These are phyloP conservation scores for Aureobasidium sp. DNA, from an alignment of 2,329 filamentous ascomycete species.

Conservation along the genomic window DNA sequence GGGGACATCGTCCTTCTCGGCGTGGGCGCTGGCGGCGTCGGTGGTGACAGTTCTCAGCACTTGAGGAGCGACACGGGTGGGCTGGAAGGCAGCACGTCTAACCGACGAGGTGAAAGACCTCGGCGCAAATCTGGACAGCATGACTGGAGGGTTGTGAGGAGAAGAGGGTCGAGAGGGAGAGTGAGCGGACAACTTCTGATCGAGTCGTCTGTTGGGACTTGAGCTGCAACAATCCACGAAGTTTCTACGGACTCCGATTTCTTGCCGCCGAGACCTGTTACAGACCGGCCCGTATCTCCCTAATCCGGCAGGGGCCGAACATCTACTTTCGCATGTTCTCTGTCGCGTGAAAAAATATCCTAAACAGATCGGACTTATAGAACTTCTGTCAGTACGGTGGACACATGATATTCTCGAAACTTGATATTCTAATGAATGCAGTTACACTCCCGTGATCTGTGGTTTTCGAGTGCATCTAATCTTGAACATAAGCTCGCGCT, in stretches of 20 bases:
- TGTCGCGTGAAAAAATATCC: not conserved
- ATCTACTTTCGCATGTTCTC: not conserved
- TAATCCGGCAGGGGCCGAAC: not conserved
- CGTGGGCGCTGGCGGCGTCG: slow-evolving; percentile 84
- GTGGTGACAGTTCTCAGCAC: slow-evolving; percentile 79
- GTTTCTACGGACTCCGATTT: slow-evolving; percentile 14
- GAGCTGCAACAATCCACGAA: slow-evolving; percentile 12
- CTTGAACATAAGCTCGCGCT: not conserved
- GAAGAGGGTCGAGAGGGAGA: not conserved
- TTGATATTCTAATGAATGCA: not conserved
- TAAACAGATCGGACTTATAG: no score
- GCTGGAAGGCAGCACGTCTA: slow-evolving; percentile 26
- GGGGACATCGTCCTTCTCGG: slow-evolving; percentile 68
- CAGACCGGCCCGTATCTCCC: not conserved
- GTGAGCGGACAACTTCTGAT: slow-evolving; percentile 6
- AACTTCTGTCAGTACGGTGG: no score
- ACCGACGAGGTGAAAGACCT: slow-evolving; percentile 29
- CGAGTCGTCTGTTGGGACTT: slow-evolving; percentile 14
- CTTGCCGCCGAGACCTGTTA: slow-evolving; percentile 11
- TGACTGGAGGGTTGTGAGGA: slow-evolving; percentile 16
- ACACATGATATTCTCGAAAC: not conserved
- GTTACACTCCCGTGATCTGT: no score
- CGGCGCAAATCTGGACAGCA: slow-evolving; percentile 32
- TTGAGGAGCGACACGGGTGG: slow-evolving; percentile 37
- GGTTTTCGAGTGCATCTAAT: not conserved